A percentile compares a stretch with the other conserved stretches of the same genome.
Conservation (phyloP, 306 rosid species). For the Cicer bijugum region DNA sequence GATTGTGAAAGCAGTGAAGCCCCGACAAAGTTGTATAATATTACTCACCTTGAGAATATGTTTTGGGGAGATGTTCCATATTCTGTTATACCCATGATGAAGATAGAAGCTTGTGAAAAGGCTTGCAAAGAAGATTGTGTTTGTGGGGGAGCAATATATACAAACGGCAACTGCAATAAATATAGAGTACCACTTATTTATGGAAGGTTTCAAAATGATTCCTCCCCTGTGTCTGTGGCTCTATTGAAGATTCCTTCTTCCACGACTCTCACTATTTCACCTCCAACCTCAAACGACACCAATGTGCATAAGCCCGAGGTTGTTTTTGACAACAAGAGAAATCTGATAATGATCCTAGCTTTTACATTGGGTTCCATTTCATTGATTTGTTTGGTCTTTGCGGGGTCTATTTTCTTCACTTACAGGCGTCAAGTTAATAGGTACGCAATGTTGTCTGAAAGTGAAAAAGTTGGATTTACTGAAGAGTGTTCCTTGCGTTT, state of each 20-base stretch:
- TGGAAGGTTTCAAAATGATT: neutral
- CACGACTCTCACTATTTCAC: neutral
- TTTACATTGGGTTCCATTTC: conserved; percentile 41
- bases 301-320: neutral
- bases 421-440: conserved; percentile 32
- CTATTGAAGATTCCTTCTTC: conserved; percentile 38
- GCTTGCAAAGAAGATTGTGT: conserved; percentile 43
- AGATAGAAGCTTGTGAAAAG: conserved; percentile 38
- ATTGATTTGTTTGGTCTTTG: conserved; percentile 5
- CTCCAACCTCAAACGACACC: neutral
- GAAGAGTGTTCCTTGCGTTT: conserved; percentile 44
- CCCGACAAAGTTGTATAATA: neutral
- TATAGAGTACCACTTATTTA: conserved; percentile 44
- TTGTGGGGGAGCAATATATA: conserved; percentile 43
- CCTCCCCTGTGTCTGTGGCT: neutral
- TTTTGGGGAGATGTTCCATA: conserved; percentile 28
- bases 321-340: conserved; percentile 32
- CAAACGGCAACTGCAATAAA: neutral
- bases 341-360: conserved; percentile 20
- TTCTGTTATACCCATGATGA: neutral
- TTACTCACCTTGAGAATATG: neutral
- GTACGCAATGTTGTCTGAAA: conserved; percentile 28
- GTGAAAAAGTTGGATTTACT: conserved; percentile 33
- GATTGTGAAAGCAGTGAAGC: conserved; percentile 35
- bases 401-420: conserved; percentile 17